Conservation (phyloP, 345 rosid species). For the Kernera saxatilis region DNA sequence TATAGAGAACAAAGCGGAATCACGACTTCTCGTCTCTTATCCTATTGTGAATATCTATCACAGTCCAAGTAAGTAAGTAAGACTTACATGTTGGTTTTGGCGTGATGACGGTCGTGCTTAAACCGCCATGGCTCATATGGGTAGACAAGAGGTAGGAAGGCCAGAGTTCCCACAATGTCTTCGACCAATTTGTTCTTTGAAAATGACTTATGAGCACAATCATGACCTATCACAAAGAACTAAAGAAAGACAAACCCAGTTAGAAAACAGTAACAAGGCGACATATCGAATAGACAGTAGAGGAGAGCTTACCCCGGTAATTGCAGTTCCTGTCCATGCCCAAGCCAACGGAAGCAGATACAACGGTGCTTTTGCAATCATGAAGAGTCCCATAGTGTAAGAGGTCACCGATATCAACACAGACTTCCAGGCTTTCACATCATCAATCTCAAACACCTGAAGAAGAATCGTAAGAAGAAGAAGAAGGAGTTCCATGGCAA, state of each 20-base stretch:
- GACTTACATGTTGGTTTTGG: conserved; percentile 87
- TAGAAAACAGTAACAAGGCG: not conserved
- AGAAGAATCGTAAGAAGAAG: conserved; percentile 4
- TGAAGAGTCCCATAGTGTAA: conserved; percentile 68
- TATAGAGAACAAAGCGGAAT: conserved; percentile 14
- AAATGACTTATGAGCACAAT: conserved; percentile 96
- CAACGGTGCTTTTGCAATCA: conserved; percentile 92
- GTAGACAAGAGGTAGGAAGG: conserved; percentile 80
- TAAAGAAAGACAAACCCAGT: conserved; percentile 23
- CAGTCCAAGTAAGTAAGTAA: not conserved
- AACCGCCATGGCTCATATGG: conserved; percentile 97
- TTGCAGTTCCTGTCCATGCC: conserved; percentile 97
- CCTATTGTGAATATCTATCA: not conserved
- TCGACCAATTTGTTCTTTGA: conserved; percentile 82
- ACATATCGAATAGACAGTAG: not conserved
- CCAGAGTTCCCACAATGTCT: conserved; percentile 91
- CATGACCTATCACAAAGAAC: conserved; percentile 99
- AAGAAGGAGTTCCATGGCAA: not conserved
- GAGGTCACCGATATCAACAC: conserved; percentile 74
- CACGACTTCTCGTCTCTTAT: not conserved
- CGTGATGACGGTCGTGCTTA: conserved; percentile 93
- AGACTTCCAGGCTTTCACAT: conserved; percentile 81
- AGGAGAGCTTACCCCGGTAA: conserved; percentile 57
- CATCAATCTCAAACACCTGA: conserved; percentile 86
- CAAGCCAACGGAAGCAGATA: conserved; percentile 91